Evolutionary conservation across 1,284 basidiomycete genomes (phyloP).

Genomic region (Trichosporon faecale): DNA sequence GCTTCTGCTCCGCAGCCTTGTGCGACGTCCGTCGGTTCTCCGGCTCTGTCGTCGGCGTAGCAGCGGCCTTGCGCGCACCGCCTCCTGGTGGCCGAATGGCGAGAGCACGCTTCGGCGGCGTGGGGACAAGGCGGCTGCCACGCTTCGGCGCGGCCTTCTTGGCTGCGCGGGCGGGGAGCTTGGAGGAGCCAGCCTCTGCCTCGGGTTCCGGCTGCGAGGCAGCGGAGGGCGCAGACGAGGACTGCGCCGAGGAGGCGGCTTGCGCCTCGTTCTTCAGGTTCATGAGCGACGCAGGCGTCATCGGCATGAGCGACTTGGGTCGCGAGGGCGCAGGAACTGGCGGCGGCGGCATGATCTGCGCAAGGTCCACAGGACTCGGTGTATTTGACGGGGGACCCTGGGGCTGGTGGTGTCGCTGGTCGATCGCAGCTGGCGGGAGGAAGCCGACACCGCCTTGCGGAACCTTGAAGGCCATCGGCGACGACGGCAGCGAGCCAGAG

Average conservation of each 20-base stretch:
- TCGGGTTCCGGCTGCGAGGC: not conserved
- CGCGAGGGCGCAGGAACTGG: conserved; percentile 43
- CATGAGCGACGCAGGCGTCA: conserved; percentile 83
- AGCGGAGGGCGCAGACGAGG: not conserved
- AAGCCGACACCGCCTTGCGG: conserved; percentile 29
- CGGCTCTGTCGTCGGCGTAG: conserved; percentile 34
- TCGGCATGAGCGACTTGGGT: conserved; percentile 61
- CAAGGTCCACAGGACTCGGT: conserved; percentile 74
- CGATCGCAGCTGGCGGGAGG: conserved; percentile 43
- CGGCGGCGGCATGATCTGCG: conserved; percentile 61
- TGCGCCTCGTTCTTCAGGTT: conserved; percentile 57
- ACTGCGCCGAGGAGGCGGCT: not conserved
- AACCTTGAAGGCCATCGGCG: conserved; percentile 31
- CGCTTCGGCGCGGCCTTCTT: conserved; percentile 22
- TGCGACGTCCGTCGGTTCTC: conserved; percentile 72
- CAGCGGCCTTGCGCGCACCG: conserved; percentile 42
- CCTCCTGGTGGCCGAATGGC: conserved; percentile 38
- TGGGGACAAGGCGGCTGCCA: conserved; percentile 23
- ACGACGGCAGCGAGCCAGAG: conserved; percentile 31
- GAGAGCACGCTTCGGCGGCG: conserved; percentile 38
- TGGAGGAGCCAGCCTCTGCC: conserved; percentile 12
- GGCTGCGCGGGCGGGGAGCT: conserved; percentile 15
- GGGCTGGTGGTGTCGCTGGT: conserved; percentile 31
- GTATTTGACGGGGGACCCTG: conserved; percentile 51
- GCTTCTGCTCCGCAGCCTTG: conserved; percentile 95